Evolutionary conservation across 202 grass and related monocot species (phyloP), one percentile per base, ranked within the genome.

Genomic region (Miscanthus sacchariflorus): DNA sequence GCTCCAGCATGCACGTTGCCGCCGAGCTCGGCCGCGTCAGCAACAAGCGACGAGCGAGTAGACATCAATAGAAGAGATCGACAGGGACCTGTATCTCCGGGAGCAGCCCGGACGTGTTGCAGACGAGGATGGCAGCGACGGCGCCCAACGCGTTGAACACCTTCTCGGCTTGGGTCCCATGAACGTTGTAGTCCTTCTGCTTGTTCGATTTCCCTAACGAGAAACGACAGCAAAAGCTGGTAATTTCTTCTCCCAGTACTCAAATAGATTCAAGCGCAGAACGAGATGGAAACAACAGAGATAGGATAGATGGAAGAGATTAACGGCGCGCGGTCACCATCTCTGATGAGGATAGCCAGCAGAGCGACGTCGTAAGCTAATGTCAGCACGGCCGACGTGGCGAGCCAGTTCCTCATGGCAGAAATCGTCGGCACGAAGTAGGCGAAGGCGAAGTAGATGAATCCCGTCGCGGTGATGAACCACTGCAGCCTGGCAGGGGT

Each of bases 361-460:
- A 95, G 87, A 42, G 85, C 82, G 40, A 91, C 83, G 59, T 90
- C 74, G 28, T 89, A 98, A 24, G 78, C 80, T 17, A 95, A 7
- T 0, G 93, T 98, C 75, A 95, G 89, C 13, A 87, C 82, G 3
- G 93, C 95, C 5, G 95, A 95, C 28, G 93, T 90, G 24, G 90
- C 83, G 25, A 98, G 85, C 93, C 93, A 98, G 78, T 95, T 95
- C 83, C 93, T 83, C 93, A 98, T 93, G 85, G 91, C 93, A 10
- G 95, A 98, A 9, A 98, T 95, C 19, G 95, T 98, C 0, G 93
- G 95, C 71, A 98, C 95, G 21, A 98, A 87, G 91, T 90, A 95
- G 28, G 95, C 95, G 58, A 98, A 98, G 78, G 85, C 68, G 83
- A 98, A 89, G 68, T 95, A 98, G 72, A 93, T 4, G 40, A 35